Evolutionary conservation across 768 basidiomycete genomes (phyloP).

Genomic region (Rhizopogon vulgaris): DNA sequence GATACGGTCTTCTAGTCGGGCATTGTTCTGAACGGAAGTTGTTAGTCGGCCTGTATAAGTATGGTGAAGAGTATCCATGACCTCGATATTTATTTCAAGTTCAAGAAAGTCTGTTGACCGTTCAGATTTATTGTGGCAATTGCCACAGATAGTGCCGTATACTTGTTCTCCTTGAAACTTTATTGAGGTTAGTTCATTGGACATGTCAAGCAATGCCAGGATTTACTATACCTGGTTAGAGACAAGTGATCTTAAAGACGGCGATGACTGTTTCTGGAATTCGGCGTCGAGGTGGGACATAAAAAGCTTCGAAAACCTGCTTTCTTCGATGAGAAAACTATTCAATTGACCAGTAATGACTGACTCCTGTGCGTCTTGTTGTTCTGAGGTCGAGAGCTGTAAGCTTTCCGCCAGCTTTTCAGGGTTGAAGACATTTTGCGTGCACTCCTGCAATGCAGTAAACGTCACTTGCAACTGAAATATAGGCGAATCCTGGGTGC

Average conservation of each 20-base stretch:
- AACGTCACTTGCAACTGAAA: conserved; percentile 78
- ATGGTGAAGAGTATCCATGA: conserved; percentile 16
- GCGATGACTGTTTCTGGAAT: conserved; percentile 74
- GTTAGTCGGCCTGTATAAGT: background rate
- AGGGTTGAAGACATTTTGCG: conserved; percentile 73
- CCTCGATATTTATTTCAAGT: conserved; percentile 81
- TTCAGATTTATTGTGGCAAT: conserved; percentile 66
- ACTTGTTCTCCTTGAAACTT: conserved; percentile 86
- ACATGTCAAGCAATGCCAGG: background rate
- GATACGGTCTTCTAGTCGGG: conserved; percentile 70
- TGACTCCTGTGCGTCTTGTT: conserved; percentile 97
- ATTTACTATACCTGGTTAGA: conserved; percentile 53
- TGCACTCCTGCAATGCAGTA: conserved; percentile 76
- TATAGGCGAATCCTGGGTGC: conserved; percentile 62
- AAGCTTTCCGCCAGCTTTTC: conserved; percentile 79
- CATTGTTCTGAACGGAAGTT: conserved; percentile 45
- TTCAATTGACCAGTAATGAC: conserved; percentile 14
- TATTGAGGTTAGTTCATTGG: conserved; percentile 3
- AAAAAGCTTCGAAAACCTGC: conserved; percentile 91
- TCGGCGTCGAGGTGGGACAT: conserved; percentile 84
- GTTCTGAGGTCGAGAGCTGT: conserved; percentile 73
- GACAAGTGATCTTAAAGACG: conserved; percentile 60
- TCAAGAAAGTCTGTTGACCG: conserved; percentile 73
- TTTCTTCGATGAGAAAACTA: conserved; percentile 4
- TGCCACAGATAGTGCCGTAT: conserved; percentile 74